Base-by-base conservation (phyloP, 768 basidiomycete genomes). In the Amanita subjunquillea region DNA sequence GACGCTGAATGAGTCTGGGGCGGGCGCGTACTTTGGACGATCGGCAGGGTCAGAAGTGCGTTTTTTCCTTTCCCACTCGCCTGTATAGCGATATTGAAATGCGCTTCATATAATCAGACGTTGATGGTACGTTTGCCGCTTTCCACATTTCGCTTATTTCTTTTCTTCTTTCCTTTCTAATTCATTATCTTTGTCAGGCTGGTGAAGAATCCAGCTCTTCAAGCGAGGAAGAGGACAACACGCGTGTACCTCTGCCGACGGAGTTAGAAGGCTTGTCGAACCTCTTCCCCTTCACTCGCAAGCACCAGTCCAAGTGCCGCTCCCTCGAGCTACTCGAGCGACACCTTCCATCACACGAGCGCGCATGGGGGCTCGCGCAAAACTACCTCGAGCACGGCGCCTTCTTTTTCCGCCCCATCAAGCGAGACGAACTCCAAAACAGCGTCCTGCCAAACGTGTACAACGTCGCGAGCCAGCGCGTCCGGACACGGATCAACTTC, bases 1-100 rank as follows among this genome's bases (percentile, higher is more conserved):
- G 50, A 81, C 82, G 2, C 63, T 85, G 8, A 77, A 75, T 27
- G 79, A 51, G 32, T 72, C 77, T 12, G 83, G 83, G 15, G 72
- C 78, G 53, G 71, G 78, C 53, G 80, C 78, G 58, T 85, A 83
- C 59, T 82, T 82, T 58, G 83, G 83, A 15, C 69, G 78, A 25
- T 79, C 79, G 7, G 82, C 79, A 36, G 81, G 81, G 2, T 76
- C 79, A n/a, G 81, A 83, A 69, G 74, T 77, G 47, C 41, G 65
- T 57, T 15, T 51, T 30, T 7, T 38, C 40, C 29, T 22, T 39
- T 25, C 23, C 13, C 23, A 13, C 29, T 39, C 7, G 42, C 30
- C 20, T 9, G 41, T 7, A n/a, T n/a, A 12, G 13, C 15, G 22
- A 29, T 9, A 15, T n/a, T 12, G 23, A 29, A 50, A 30, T 20